Base-by-base conservation (phyloP, 257 asterid genomes). In the Cordia subcordata region DNA sequence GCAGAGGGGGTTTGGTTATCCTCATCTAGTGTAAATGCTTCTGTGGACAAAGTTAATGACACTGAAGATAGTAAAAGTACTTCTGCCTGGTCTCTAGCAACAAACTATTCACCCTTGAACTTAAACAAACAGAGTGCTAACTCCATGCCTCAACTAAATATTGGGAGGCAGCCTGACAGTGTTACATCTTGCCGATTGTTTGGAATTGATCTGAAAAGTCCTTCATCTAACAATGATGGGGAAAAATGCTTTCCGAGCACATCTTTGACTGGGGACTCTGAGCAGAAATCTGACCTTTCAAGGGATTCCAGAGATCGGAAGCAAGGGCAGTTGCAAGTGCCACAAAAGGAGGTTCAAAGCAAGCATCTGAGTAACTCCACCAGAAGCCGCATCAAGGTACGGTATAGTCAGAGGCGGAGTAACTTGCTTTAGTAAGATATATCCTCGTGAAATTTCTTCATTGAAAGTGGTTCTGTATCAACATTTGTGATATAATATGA, bases 161-260 rank as follows among this genome's bases (percentile, higher is more conserved):
- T 72, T 49, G 75, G 61, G 53, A 79, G 71, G 74, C 81, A 85
- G 65, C 50, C 79, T 11, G 91, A 82, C 16, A 60, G 61, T 58
- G 61, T 66, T 61, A 68, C 76, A 35, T 66, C 86, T 13, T 81
- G 90, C 67, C 75, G 94, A 45, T 74, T 93, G 78, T 93, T 93
- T 63, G 99, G 99, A 70, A 64, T 93, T 62, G 90, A 93, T 56
- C 73, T 93, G 82, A 89, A 77, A 53, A 74, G 79, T 49, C 75
- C 85, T 8, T 16, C 63, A 10, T 55, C 68, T 35, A 61, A 49
- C 55, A 77, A 62, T 49, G 65, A 58, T 15, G 61, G 68, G 39
- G 90, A 81, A 21, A 77, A 71, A 17, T 67, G 52, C 58, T 4
- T 68, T 39, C 78, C 70, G 4, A 67, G 71, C 44, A 50, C 63